Base-by-base conservation (phyloP, 2,329 filamentous ascomycete species). In the Neofusicoccum cordaticola region DNA sequence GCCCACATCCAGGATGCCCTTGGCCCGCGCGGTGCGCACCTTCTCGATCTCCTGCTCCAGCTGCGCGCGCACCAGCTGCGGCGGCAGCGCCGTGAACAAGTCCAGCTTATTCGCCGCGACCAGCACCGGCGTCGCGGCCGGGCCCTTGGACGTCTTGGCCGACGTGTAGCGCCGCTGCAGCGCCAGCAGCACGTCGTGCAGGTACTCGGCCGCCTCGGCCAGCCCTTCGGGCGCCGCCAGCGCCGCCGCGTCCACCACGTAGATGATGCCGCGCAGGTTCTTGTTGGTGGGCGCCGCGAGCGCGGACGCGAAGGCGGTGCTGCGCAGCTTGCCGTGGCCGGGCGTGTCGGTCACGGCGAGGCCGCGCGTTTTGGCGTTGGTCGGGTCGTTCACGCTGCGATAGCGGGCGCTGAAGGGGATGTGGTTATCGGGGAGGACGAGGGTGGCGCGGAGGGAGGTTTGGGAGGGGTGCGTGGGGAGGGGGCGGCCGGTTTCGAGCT, bases 31-130 rank as follows among this genome's bases (percentile, higher is more conserved):
- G 65, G 84, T 82, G 53, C 94, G 86, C 61, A 98, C 90, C 57
- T 90, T 86, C 31, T 88, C 87, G 66, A 98, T 87, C 76, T 97
- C 94, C 12, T 84, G 82, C 79, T 98, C 93, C 13, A 99, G 82
- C 68, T 85, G 86, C 62, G 84, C 83, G 76, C 86, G 89, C 66
- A 97, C 91, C 37, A 96, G 82, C 5, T 85, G 84, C 0, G 91
- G 86, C 0, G 95, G 95, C 60, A 97, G 80, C 7, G 94, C 92
- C 0, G 95, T 97, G 75, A 99, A 99, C 0, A 99, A 83, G 76
- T 99, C 95, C 74, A 93, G 85, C 83, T 99, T 99, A 79, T 98
- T 99, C 62, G 93, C 93, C 1, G 93, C 93, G 39, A 99, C 82
- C 41, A 99, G 83, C 7, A 99, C 84, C 0, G 91, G 88, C 8